Conservation (phyloP, 495 filamentous ascomycete genomes). For the Penicillium silybi region DNA sequence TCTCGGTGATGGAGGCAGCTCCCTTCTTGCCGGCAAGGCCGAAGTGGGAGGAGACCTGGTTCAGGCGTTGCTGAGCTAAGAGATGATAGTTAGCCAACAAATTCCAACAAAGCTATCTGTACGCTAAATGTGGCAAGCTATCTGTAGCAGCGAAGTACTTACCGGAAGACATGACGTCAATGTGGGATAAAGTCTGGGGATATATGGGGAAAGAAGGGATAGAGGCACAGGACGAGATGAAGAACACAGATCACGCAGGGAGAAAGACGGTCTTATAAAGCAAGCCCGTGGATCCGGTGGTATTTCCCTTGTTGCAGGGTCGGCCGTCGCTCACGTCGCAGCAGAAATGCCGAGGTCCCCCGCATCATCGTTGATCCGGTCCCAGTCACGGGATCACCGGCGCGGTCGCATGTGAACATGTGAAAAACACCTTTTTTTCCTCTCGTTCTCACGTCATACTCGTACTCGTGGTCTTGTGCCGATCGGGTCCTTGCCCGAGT, state of each 20-base stretch:
- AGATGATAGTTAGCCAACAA: constrained; percentile 1
- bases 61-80: constrained; percentile 58
- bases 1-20: constrained; percentile 51
- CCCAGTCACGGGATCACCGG: constrained; percentile 28
- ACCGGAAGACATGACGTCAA: constrained; percentile 46
- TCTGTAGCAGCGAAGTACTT: constrained; percentile 10
- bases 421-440: neutral
- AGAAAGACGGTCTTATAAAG: constrained; percentile 23
- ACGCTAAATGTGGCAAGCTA: constrained; percentile 2
- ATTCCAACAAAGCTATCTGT: neutral
- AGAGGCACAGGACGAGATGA: constrained; percentile 8
- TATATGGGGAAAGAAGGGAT: constrained; percentile 6
- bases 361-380: constrained; percentile 36
- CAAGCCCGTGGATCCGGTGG: constrained; percentile 22
- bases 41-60: constrained; percentile 61
- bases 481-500: neutral
- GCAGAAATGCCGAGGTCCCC: constrained; percentile 37
- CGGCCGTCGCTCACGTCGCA: constrained; percentile 13
- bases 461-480: neutral
- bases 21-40: constrained; percentile 41
- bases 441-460: constrained; percentile 2
- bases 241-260: constrained; percentile 9
- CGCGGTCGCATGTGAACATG: constrained; percentile 8
- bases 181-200: constrained; percentile 6
- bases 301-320: constrained; percentile 33